Conservation (phyloP, 495 filamentous ascomycete species). For the Articulospora tetracladia region DNA sequence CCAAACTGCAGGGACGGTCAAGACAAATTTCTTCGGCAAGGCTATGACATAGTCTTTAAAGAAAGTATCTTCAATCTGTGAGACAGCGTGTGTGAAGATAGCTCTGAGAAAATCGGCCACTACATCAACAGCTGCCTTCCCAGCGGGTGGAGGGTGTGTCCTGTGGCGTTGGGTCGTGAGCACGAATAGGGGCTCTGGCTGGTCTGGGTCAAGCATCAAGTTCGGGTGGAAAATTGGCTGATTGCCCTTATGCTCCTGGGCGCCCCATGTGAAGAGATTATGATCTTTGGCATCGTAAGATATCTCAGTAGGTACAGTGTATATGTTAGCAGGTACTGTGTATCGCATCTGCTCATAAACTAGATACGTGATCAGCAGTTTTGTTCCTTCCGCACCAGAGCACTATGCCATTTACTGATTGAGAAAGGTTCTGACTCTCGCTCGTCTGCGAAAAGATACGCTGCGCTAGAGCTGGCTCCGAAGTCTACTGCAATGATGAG, state of each 20-base stretch:
- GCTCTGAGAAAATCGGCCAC: conserved; percentile 19
- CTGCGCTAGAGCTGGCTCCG: conserved; percentile 26
- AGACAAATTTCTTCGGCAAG: not conserved
- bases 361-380: no score
- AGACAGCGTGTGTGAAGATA: conserved; percentile 28
- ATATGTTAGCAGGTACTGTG: no score
- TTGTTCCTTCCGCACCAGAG: not conserved
- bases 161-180: conserved; percentile 12
- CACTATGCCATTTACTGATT: not conserved
- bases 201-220: conserved; percentile 30
- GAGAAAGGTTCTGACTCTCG: conserved; percentile 4
- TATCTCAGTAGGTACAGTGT: conserved; percentile 25
- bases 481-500: conserved; percentile 27
- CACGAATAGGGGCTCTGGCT: conserved; percentile 22
- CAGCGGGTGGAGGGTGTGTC: no score
- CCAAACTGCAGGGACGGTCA: conserved; percentile 28
- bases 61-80: conserved; percentile 20
- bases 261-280: conserved; percentile 19
- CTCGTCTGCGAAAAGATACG: conserved; percentile 21
- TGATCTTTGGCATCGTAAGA: conserved; percentile 10
- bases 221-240: conserved; percentile 24
- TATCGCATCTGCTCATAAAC: no score
- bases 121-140: conserved; percentile 27
- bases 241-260: not conserved
- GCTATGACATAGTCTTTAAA: not conserved